Evolutionary conservation across 2,329 filamentous ascomycete species (phyloP).

Genomic region (Talaromyces sp.): DNA sequence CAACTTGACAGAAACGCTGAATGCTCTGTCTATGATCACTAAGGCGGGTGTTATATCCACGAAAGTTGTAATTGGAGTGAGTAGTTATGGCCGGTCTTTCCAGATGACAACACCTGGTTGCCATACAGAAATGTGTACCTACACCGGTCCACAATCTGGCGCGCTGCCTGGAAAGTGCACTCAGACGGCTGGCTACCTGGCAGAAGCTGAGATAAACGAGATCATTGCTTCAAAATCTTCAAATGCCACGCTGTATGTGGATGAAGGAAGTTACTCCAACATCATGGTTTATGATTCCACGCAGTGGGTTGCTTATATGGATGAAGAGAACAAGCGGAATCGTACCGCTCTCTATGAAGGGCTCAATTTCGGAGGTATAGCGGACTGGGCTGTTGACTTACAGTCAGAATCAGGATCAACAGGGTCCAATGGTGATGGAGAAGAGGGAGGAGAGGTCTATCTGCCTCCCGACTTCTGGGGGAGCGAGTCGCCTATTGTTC

Average conservation of each 20-base stretch:
- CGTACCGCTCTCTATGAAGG: neutral
- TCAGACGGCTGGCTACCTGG: constrained; percentile 30
- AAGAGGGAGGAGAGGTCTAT: too few species aligned
- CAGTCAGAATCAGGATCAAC: too few species aligned
- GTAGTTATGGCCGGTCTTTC: constrained; percentile 32
- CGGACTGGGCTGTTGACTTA: neutral
- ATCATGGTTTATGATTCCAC: neutral
- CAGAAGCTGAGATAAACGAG: neutral
- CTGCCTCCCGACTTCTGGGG: too few species aligned
- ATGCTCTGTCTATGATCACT: constrained; percentile 27
- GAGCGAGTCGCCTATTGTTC: too few species aligned
- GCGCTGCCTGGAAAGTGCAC: constrained; percentile 33
- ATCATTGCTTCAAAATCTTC: neutral
- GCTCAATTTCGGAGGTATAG: neutral
- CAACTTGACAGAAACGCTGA: constrained; percentile 33
- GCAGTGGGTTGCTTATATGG: neutral
- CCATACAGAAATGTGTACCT: constrained; percentile 25
- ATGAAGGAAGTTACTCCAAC: neutral
- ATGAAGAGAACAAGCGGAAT: neutral
- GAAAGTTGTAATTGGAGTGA: constrained; percentile 28
- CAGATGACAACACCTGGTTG: constrained; percentile 26
- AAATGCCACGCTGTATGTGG: neutral
- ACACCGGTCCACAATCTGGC: constrained; percentile 24
- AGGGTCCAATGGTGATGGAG: too few species aligned
- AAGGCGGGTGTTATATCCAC: constrained; percentile 31